These are phyloP conservation scores for Alternaria sp. DNA, from an alignment of 2,329 filamentous ascomycete genomes.

Conservation along the genomic window DNA sequence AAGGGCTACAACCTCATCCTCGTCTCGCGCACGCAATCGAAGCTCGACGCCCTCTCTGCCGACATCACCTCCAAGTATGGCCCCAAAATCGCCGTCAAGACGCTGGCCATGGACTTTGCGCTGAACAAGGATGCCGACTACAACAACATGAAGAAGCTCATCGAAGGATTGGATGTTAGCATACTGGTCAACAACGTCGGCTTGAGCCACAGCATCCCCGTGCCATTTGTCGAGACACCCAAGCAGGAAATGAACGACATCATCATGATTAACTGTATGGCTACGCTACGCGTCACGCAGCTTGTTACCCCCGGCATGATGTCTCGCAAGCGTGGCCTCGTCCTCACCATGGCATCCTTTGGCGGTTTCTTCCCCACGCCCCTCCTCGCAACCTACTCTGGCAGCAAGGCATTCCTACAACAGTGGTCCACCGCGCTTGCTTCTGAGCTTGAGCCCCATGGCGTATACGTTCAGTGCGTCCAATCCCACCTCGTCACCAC, in stretches of 20 bases:
- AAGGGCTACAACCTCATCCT: slow-evolving; percentile 96
- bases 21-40: slow-evolving; percentile 93
- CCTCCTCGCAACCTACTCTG: slow-evolving; percentile 93
- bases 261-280: slow-evolving; percentile 93
- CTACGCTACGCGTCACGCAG: slow-evolving; percentile 87
- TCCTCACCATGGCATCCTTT: slow-evolving; percentile 97
- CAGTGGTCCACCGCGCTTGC: slow-evolving; percentile 91
- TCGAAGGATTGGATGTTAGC: slow-evolving; percentile 79
- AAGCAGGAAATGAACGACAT: slow-evolving; percentile 86
- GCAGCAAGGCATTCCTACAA: slow-evolving; percentile 97
- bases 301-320: slow-evolving; percentile 86
- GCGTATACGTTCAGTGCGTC: slow-evolving; percentile 89
- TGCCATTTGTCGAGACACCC: slow-evolving; percentile 83
- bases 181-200: slow-evolving; percentile 98
- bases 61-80: slow-evolving; percentile 78
- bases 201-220: slow-evolving; percentile 90
- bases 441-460: slow-evolving; percentile 80
- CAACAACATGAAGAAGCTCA: slow-evolving; percentile 71
- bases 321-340: slow-evolving; percentile 82
- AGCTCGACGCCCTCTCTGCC: slow-evolving; percentile 78
- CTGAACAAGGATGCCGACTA: slow-evolving; percentile 83
- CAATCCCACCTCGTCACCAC: slow-evolving; percentile 93
- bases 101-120: slow-evolving; percentile 90
- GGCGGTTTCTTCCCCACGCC: slow-evolving; percentile 92
- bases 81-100: slow-evolving; percentile 73